Conservation (phyloP, 2,329 filamentous ascomycete species). For the Neurospora crassa region DNA sequence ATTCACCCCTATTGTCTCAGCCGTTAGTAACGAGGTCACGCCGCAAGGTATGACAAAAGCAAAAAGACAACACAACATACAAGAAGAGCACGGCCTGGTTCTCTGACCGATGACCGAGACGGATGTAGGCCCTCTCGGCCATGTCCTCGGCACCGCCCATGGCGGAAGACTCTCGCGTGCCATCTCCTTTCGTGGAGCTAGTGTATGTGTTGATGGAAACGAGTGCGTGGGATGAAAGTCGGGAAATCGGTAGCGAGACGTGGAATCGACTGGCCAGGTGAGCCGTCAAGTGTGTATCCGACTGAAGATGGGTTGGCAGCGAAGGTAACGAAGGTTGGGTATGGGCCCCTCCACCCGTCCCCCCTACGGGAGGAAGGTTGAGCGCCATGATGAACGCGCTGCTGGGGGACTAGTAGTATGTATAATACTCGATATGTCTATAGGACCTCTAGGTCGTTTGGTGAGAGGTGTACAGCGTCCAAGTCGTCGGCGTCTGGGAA, state of each 20-base stretch:
- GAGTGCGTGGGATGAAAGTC: constrained; percentile 82
- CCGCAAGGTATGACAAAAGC: neutral
- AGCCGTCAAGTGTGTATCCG: constrained; percentile 58
- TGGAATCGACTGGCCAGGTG: constrained; percentile 87
- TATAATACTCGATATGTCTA: neutral
- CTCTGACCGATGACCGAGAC: constrained; percentile 79
- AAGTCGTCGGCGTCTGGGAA: neutral
- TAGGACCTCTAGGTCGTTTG: constrained; percentile 8
- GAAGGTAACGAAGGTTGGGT: constrained; percentile 81
- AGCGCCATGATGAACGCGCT: constrained; percentile 45
- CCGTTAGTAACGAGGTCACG: neutral
- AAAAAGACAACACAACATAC: constrained; percentile 44
- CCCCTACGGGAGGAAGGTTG: constrained; percentile 40
- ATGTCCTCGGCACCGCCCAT: constrained; percentile 90
- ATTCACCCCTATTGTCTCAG: constrained; percentile 64
- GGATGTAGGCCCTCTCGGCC: constrained; percentile 74
- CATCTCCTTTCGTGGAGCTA: constrained; percentile 82
- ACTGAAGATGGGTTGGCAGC: constrained; percentile 71
- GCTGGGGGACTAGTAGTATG: constrained; percentile 13
- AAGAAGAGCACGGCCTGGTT: constrained; percentile 90
- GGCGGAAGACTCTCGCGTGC: constrained; percentile 81
- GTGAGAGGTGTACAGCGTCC: constrained; percentile 1
- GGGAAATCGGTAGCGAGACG: constrained; percentile 77
- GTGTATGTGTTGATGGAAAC: constrained; percentile 94
- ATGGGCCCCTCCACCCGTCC: constrained; percentile 51